Base-by-base conservation (phyloP, 768 basidiomycete species). In the Boletus tomentosulus region DNA sequence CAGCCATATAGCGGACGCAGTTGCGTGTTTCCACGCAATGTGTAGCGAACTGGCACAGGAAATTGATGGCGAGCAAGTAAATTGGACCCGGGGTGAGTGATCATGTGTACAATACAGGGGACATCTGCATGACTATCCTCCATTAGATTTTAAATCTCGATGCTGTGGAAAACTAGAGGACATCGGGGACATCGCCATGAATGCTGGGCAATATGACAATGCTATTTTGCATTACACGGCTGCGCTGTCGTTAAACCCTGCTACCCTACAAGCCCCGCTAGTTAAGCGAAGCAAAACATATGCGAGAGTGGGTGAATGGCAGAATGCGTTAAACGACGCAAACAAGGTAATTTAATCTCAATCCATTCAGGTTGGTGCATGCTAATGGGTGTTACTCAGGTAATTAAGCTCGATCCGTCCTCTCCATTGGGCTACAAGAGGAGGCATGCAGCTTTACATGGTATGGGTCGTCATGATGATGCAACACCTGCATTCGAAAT, bases 31-130 rank as follows among this genome's bases (percentile, higher is more conserved):
- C 7, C 31, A 33, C 16, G 12, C 33, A n/a, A 50, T 50, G 50
- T 10, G 3, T 6, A 33, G 6, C 3, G 49, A 43, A 44, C 3
- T 50, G 6, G 30, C 15, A 42, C 45, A 31, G 9, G 45, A n/a
- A 19, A 10, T 10, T 6, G 9, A 5, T 1, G 31, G 31, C 8
- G 38, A 39, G 19, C 41, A 35, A 25, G 28, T 3, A 6, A 11
- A 31, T 15, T 57, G 56, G 57, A 11, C 45, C 12, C 22, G 1
- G 5, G 49, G 52, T 54, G 22, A 47, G 44, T 13, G 31, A 19
- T 15, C 6, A 10, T 1, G 31, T 30, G 25, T 49, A 13, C 11
- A 16, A 7, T 25, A 28, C 13, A 27, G 15, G 48, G 16, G 22
- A 19, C 13, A 27, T 28, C 30, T 24, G 13, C 19, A 3, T 44